Base-by-base conservation (phyloP, 805 yeast species). In the Yamadazyma ubonensis region DNA sequence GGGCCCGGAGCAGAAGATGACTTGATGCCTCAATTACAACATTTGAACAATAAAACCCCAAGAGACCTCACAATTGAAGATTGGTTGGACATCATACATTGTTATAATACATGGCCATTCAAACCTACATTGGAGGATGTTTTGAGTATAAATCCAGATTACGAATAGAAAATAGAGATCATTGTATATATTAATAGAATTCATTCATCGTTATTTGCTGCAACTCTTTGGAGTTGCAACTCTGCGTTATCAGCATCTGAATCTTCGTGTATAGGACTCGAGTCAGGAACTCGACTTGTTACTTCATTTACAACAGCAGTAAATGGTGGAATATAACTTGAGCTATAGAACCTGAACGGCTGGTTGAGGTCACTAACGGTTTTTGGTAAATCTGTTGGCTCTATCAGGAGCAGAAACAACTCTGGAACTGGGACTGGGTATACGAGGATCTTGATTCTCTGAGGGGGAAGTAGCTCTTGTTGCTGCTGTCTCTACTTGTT, bases 1-100 rank as follows among this genome's bases (percentile, higher is more conserved):
- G 96, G 96, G 0, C 90, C 95, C 2, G 97, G 96, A 2, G 96
- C 93, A 0, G 67, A 57, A 2, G 81, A 75, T 2, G 82, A 75
- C 45, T 71, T 69, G 34, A 69, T 45, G 0, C 53, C 59, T 3
- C 44, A 47, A 20, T 36, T 60, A n/a, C 49, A 51, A 4, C 41
- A 49, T 10, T 66, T 63, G 0, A 36, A 82, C 2, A 51, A 72
- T 11, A 76, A 69, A 44, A 54, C 57, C 3, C 74, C 83, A 1
- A 58, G 63, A 11, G 71, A 74, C 3, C 62, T 89, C 33, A 65
- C 79, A 0, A 54, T 64, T 2, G 76, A 74, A 1, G 91, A 88
- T n/a, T 66, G 83, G 44, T 42, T 67, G 5, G 48, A 57, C 5
- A 54, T 90, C 5, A 67, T 79, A 7, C 59, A 73, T 3, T 67